Conservation (phyloP, 2,329 filamentous ascomycete genomes). For the Trichoderma semiorbis region DNA sequence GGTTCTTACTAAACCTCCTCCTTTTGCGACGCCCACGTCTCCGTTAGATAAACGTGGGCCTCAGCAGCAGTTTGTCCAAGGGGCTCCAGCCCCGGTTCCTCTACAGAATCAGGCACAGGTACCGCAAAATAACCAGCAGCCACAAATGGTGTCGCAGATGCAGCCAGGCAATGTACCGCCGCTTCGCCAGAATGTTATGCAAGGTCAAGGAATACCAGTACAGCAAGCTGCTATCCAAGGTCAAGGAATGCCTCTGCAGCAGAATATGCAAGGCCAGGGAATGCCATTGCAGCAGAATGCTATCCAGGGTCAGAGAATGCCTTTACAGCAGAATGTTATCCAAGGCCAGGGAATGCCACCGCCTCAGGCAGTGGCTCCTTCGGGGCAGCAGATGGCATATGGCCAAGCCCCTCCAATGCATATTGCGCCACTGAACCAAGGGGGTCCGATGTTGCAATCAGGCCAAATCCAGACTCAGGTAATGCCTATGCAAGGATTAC, state of each 20-base stretch:
- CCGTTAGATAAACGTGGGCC: not conserved
- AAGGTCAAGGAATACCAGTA: not conserved
- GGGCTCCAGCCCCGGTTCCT: not conserved
- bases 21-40: conserved; percentile 9
- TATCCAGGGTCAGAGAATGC: not conserved
- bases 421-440: not conserved
- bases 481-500: not conserved
- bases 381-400: not conserved
- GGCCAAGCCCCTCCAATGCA: not conserved
- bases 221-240: not conserved
- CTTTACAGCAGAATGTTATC: not conserved
- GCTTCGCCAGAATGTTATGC: not conserved
- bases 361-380: not conserved
- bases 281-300: not conserved
- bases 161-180: not conserved
- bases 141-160: not conserved
- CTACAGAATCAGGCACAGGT: not conserved
- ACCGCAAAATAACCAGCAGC: not conserved
- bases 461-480: not conserved
- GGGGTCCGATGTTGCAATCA: not conserved
- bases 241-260: not conserved
- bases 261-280: not conserved
- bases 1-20: not conserved
- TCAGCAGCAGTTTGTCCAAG: not conserved
- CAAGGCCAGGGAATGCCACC: not conserved